Conservation (phyloP, 768 basidiomycete genomes). For the Galerina marginata region DNA sequence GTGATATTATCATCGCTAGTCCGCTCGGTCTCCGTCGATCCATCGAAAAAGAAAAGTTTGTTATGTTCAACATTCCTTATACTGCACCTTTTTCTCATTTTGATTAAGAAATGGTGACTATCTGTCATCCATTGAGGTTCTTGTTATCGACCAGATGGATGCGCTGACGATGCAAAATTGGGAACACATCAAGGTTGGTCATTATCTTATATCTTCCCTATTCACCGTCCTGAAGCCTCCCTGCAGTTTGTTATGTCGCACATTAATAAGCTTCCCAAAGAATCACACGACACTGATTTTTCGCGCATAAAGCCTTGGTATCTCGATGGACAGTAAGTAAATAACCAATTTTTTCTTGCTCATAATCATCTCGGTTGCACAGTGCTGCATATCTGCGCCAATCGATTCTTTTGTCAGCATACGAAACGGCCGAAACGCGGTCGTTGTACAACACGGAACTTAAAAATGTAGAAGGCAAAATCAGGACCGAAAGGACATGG, state of each 20-base stretch:
- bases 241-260: conserved; percentile 81
- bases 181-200: conserved; percentile 90
- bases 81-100: neutral
- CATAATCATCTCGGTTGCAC: neutral
- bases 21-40: conserved; percentile 90
- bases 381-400: conserved; percentile 90
- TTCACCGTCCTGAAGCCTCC: neutral
- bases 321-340: conserved; percentile 82
- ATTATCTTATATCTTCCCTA: neutral
- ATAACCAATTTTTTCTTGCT: neutral
- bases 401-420: conserved; percentile 83
- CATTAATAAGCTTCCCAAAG: conserved; percentile 89
- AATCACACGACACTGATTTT: conserved; percentile 94
- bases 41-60: conserved; percentile 93
- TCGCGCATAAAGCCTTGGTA: conserved; percentile 99
- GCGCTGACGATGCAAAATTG: conserved; percentile 98
- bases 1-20: conserved; percentile 92
- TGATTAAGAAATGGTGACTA: conserved; percentile 79
- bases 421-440: conserved; percentile 89
- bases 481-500: conserved; percentile 73
- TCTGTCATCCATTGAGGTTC: conserved; percentile 89
- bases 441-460: conserved; percentile 76
- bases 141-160: conserved; percentile 93
- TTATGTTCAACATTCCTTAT: conserved; percentile 12
- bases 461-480: conserved; percentile 85